A percentile compares a stretch with the other conserved stretches of the same genome.
phyloP scores from a whole-genome alignment of 2,329 filamentous ascomycete genomes.

The Botrytis galanthina region DNA sequence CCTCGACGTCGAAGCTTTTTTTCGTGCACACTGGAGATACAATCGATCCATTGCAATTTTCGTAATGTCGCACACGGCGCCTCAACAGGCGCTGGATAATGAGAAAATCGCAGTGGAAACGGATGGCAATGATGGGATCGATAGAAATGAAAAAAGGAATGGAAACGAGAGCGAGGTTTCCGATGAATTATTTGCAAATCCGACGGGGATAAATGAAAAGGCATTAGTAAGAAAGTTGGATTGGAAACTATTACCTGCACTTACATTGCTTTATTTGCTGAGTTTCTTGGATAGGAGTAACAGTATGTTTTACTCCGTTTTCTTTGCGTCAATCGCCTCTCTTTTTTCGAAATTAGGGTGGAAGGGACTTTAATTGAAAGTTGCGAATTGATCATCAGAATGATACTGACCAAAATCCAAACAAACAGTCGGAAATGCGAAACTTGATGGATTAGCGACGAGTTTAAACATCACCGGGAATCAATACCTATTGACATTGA shows the following conservation, averaged over 20 bases:
- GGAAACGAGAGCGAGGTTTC: conserved; percentile 19
- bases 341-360: too few species aligned
- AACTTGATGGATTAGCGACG: conserved; percentile 52
- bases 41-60: neutral
- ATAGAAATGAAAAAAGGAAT: neutral
- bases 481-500: conserved; percentile 63
- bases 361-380: neutral
- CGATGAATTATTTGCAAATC: conserved; percentile 28
- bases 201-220: conserved; percentile 50
- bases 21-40: neutral
- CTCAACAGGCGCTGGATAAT: neutral
- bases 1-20: neutral
- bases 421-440: conserved; percentile 55
- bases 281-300: conserved; percentile 59
- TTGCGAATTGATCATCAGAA: neutral
- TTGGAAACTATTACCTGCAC: conserved; percentile 49
- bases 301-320: conserved; percentile 42
- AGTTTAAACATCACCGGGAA: conserved; percentile 57
- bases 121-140: neutral
- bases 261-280: conserved; percentile 54
- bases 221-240: conserved; percentile 58
- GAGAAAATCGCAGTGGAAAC: neutral
- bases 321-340: neutral
- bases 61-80: neutral
- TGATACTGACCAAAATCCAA: neutral